Base-by-base conservation (phyloP, 768 basidiomycete species). In the Saitozyma podzolica region DNA sequence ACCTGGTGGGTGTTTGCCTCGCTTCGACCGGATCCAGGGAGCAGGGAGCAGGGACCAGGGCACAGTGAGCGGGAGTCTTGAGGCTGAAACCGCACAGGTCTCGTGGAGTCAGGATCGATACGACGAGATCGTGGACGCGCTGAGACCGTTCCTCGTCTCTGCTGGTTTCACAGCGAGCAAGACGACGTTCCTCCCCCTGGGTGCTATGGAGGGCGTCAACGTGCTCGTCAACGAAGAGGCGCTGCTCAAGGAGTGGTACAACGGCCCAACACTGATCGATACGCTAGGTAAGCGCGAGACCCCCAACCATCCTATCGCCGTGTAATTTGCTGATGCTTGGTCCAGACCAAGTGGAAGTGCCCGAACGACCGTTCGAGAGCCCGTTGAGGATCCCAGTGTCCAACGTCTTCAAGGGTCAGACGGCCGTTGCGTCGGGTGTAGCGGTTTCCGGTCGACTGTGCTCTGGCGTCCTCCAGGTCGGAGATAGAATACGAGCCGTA, bases 341-440 rank as follows among this genome's bases (percentile, higher is more conserved):
- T 11, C 13, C 63, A 92, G 93, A 96, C 80, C 80, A 84, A 62
- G 80, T 96, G 48, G 89, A 90, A 62, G 90, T 92, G 0, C 94
- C 94, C 0, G 72, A 81, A 8, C 84, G 94, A 51, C 88, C 92
- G 56, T 87, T 94, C 52, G 82, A 84, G 3, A 83, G 86, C 0
- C 88, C 94, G 0, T 78, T 95, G 20, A 86, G 96, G 43, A 83
- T 97, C 50, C 96, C 96, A 0, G 85, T 98, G 19, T 89, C 92
- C 11, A 98, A 99, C 76, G 91, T 98, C 4, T 98, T 95, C 84
- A 94, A 88, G 78, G 89, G 90, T 4, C 88, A 89, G 73, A 86
- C 88, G 14, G 86, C 90, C 2, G 86, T 89, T 2, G 80, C 82
- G 0, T 81, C 81, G 1, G 84, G 83, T n/a, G 86, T 85, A 6